Percentiles rank a stretch among this genome's conserved stretches.
These are phyloP conservation scores for Saccharum spontaneum DNA, from an alignment of 176 grass and related monocot genomes.

Conservation along the genomic window DNA sequence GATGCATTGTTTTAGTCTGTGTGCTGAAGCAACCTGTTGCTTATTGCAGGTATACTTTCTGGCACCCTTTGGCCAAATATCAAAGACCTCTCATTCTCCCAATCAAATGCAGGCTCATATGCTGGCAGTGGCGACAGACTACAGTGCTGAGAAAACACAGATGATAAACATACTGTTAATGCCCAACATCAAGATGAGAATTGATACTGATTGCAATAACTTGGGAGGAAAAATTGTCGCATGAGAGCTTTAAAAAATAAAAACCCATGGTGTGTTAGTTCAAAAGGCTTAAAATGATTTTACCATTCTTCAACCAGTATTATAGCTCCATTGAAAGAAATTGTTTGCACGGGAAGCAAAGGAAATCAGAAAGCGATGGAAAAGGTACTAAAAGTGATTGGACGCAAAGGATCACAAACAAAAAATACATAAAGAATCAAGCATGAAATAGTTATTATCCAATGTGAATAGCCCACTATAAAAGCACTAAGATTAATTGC, in stretches of 20 bases:
- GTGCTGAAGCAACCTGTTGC: conserved; percentile 68
- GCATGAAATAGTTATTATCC: conserved; percentile 18
- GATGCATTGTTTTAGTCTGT: conserved; percentile 22
- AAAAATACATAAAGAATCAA: neutral
- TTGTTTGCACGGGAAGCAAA: conserved; percentile 10
- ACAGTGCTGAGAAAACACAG: conserved; percentile 74
- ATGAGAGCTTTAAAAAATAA: neutral
- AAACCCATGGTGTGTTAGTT: neutral
- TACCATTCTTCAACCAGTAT: neutral
- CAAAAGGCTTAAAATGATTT: conserved; percentile 32
- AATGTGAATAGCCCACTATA: neutral
- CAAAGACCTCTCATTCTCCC: conserved; percentile 97
- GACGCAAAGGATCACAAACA: neutral
- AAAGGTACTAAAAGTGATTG: conserved; percentile 7
- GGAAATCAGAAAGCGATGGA: neutral
- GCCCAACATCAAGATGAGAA: conserved; percentile 22
- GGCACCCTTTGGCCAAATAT: conserved; percentile 93
- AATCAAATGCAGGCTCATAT: conserved; percentile 98
- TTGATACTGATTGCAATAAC: conserved; percentile 1
- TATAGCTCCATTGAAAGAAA: neutral
- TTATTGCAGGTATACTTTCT: conserved; percentile 71
- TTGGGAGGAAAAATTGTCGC: neutral
- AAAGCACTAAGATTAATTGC: conserved; percentile 5
- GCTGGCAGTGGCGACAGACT: conserved; percentile 80
- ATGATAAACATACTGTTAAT: conserved; percentile 25